phyloP scores from a whole-genome alignment of 2,329 filamentous ascomycete species.

The Reticulascus tulasneorum region DNA sequence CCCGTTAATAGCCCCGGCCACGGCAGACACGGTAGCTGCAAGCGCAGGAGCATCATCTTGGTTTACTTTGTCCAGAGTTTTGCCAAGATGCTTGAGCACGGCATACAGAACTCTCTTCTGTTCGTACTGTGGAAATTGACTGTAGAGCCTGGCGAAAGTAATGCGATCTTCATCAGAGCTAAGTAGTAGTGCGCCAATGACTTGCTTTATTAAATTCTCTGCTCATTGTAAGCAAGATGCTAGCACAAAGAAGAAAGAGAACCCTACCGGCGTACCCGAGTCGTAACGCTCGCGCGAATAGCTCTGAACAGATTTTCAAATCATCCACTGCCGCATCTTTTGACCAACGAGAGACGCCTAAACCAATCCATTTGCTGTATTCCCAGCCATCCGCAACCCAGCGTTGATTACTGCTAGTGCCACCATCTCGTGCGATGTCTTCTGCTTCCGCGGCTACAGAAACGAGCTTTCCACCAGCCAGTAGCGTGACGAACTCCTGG shows the following conservation, averaged over 20 bases:
- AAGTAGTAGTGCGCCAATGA: conserved; percentile 35
- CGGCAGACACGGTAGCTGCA: conserved; percentile 45
- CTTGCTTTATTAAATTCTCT: conserved; percentile 38
- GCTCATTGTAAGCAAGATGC: conserved; percentile 5
- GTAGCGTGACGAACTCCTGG: conserved; percentile 40
- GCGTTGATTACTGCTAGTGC: conserved; percentile 16
- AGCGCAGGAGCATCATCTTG: conserved; percentile 21
- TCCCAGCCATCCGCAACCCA: conserved; percentile 64
- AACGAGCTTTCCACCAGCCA: conserved; percentile 46
- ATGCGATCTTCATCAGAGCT: conserved; percentile 16
- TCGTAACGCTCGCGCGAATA: conserved; percentile 58
- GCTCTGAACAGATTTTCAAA: conserved; percentile 37
- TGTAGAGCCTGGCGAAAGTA: conserved; percentile 28
- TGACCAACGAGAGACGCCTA: conserved; percentile 51
- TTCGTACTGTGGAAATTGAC: conserved; percentile 34
- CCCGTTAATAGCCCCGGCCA: conserved; percentile 51
- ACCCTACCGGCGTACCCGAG: conserved; percentile 68
- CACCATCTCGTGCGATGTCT: conserved; percentile 37
- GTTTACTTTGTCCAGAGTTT: conserved; percentile 33
- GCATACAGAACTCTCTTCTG: conserved; percentile 38
- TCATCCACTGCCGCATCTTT: conserved; percentile 26
- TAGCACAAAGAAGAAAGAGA: conserved; percentile 5
- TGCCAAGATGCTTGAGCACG: conserved; percentile 40
- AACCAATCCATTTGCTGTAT: conserved; percentile 70
- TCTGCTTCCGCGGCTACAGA: conserved; percentile 54